Evolutionary conservation across 23 red algal species (phyloP).

Genomic region (Pyropia haitanensis): DNA sequence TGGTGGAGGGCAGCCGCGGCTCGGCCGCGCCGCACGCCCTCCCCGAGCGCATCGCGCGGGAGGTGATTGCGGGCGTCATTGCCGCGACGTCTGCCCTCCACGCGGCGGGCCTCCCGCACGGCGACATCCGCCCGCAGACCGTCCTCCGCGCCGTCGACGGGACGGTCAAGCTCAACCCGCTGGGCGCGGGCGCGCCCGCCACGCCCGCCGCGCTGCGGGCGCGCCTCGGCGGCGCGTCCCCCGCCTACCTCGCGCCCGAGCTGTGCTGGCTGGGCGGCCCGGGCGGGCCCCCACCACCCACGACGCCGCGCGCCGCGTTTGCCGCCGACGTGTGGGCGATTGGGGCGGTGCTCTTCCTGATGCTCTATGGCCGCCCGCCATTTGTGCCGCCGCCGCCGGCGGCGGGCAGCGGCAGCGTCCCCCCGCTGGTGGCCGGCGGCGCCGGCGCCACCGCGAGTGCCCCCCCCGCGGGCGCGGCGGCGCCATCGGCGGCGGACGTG

Average conservation of each 20-base stretch:
- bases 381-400: slow-evolving; percentile 12
- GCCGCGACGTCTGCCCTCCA: slow-evolving; percentile 71
- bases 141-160: slow-evolving; percentile 70
- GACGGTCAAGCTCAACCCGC: slow-evolving; percentile 62
- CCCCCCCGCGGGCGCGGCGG: not conserved
- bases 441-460: no score
- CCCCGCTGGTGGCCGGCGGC: no score
- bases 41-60: slow-evolving; percentile 20
- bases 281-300: not conserved
- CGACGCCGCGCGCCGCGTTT: slow-evolving; percentile 32
- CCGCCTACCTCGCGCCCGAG: slow-evolving; percentile 68
- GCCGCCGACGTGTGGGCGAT: slow-evolving; percentile 89
- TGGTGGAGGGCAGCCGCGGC: slow-evolving; percentile 28
- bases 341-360: slow-evolving; percentile 71
- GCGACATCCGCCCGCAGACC: slow-evolving; percentile 80
- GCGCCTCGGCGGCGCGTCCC: slow-evolving; percentile 36
- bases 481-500: slow-evolving; percentile 10
- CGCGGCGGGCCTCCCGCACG: slow-evolving; percentile 72
- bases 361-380: slow-evolving; percentile 73
- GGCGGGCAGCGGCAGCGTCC: slow-evolving; percentile 6
- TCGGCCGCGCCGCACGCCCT: slow-evolving; percentile 35
- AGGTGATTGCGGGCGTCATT: slow-evolving; percentile 58
- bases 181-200: slow-evolving; percentile 67
- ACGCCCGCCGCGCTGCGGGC: slow-evolving; percentile 15
- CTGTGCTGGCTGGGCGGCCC: slow-evolving; percentile 55